Evolutionary conservation across 805 yeast species (phyloP).

Genomic region (Cyberlindnera bimundalis): DNA sequence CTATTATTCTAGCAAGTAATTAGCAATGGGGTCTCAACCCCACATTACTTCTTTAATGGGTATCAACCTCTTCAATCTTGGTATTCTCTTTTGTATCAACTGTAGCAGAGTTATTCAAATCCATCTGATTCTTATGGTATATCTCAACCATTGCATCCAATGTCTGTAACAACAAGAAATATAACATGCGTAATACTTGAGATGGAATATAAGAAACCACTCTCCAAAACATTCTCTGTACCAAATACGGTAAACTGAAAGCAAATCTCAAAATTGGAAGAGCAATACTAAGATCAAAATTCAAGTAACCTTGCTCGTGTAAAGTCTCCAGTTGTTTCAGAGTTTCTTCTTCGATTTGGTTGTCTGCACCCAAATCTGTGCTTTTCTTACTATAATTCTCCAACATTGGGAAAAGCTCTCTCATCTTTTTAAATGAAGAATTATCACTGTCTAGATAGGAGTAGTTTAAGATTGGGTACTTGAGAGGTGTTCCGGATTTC

Average conservation of each 20-base stretch:
- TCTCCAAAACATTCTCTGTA: slow-evolving; percentile 14
- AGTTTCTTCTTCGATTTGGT: slow-evolving; percentile 7
- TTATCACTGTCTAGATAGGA: background rate
- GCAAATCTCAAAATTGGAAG: slow-evolving; percentile 6
- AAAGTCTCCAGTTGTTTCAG: slow-evolving; percentile 9
- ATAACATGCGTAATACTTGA: slow-evolving; percentile 8
- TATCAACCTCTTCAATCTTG: background rate
- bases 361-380: background rate
- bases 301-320: slow-evolving; percentile 5
- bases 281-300: slow-evolving; percentile 7
- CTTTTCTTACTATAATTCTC: background rate
- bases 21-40: background rate
- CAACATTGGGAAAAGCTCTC: slow-evolving; percentile 1
- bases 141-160: slow-evolving; percentile 14
- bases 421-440: background rate
- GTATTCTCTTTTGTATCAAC: too few species aligned
- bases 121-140: slow-evolving; percentile 7
- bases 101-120: background rate
- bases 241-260: slow-evolving; percentile 10
- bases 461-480: slow-evolving; percentile 6
- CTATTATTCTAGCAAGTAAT: too few species aligned
- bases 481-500: slow-evolving; percentile 3
- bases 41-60: background rate
- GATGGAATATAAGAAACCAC: slow-evolving; percentile 15
- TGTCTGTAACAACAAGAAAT: slow-evolving; percentile 9